Base-by-base conservation (phyloP, 768 basidiomycete species). In the Auriscalpium microsporum region DNA sequence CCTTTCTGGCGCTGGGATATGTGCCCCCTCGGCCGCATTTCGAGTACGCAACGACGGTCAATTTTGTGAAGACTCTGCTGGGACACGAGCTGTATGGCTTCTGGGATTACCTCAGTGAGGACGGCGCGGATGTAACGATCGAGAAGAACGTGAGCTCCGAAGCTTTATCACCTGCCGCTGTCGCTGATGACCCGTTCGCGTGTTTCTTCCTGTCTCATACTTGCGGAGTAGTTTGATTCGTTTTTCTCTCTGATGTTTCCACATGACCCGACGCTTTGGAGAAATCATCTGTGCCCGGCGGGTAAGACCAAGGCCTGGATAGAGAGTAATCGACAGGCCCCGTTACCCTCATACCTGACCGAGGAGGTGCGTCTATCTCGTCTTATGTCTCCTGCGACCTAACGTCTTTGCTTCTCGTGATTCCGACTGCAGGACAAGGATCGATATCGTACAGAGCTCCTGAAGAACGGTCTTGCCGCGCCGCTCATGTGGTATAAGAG, bases 61-160 rank as follows among this genome's bases (percentile, higher is more conserved):
- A 67, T 47, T 53, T 60, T 35, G 62, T 66, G 44, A 62, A 62
- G 52, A 51, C 67, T 48, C 44, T 40, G n/a, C 58, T 67, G 50
- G 74, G 74, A 14, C 68, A 67, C 33, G 75, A 76, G 14, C 50
- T 72, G 11, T 60, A 70, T 53, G 77, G 76, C 6, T 78, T 77
- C 56, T 77, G 74, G 74, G 60, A 60, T 49, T 74, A 71, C 53
- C 62, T 78, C 38, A 57, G 53, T 4, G 60, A 61, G 47, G 67
- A 69, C 8, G 67, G 61, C 7, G 70, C 73, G 7, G 66, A 68
- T 3, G 50, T 48, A 11, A 8, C 69, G 55, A 71, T 74, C 21
- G 69, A 72, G 54, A 61, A 62, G 1, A 66, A 72, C 45, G 73
- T 75, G 52, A 17, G 71, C 63, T 17, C 5, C 51, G 14, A 35